Evolutionary conservation across 306 rosid species (phyloP).

Genomic region (Pachyrhizus erosus): DNA sequence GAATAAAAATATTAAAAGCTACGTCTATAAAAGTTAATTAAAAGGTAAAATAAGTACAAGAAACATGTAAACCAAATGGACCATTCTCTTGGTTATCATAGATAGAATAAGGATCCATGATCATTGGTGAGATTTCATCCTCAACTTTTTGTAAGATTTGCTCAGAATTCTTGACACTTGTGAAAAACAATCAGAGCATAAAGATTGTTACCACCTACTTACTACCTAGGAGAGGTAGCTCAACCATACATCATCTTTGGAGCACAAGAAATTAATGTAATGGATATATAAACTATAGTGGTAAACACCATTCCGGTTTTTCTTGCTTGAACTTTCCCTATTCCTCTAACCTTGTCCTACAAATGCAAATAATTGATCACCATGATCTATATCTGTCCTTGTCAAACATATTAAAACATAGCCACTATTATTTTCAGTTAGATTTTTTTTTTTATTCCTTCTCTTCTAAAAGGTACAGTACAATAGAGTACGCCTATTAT

Average conservation of each 20-base stretch:
- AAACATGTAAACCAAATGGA: background rate
- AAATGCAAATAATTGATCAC: background rate
- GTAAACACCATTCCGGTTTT: constrained; percentile 74
- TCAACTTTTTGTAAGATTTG: background rate
- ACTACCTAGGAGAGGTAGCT: background rate
- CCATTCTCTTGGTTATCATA: background rate
- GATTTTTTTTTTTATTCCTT: background rate
- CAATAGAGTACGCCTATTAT: constrained; percentile 6
- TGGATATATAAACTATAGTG: constrained; percentile 20
- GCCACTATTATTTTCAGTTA: constrained; percentile 28
- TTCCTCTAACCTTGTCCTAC: constrained; percentile 15
- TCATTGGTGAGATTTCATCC: background rate
- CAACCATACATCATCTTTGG: background rate
- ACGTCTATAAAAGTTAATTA: too few species aligned
- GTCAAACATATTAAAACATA: background rate
- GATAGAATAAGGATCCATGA: background rate
- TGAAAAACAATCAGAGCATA: background rate
- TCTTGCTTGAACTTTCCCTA: constrained; percentile 50
- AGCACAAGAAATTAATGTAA: background rate
- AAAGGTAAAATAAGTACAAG: background rate
- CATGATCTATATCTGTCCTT: background rate
- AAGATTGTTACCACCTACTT: background rate
- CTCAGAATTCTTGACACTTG: background rate
- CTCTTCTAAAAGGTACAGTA: constrained; percentile 9
- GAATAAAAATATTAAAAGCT: too few species aligned